Conservation (phyloP, 768 basidiomycete genomes). For the Mycena rosella region DNA sequence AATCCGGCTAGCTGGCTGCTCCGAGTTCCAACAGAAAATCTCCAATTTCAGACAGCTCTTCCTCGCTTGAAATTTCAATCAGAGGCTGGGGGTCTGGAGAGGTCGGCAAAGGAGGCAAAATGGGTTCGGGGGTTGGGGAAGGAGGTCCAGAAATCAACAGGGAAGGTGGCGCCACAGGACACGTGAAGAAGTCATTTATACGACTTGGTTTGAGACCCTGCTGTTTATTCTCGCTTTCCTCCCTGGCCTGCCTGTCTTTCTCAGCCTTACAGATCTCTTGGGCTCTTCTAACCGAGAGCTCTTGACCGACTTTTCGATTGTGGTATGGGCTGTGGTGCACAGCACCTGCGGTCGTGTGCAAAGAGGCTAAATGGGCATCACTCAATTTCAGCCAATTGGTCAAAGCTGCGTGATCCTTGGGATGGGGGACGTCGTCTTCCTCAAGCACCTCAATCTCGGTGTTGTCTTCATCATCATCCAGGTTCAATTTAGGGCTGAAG, state of each 20-base stretch:
- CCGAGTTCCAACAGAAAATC: too few species aligned
- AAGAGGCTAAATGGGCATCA: background rate
- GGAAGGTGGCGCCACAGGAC: background rate
- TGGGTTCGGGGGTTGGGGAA: too few species aligned
- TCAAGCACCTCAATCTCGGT: background rate
- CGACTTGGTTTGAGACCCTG: background rate
- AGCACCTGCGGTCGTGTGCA: background rate
- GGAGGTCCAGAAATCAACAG: background rate
- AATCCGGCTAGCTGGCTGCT: background rate
- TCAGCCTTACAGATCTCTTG: background rate
- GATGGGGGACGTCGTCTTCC: slow-evolving; percentile 5
- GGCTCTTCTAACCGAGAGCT: background rate
- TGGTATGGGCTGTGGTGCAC: background rate
- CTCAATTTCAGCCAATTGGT: background rate
- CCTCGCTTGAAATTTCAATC: background rate
- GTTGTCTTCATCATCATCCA: background rate
- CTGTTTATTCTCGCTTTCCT: background rate
- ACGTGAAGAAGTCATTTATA: slow-evolving; percentile 7
- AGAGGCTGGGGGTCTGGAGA: background rate
- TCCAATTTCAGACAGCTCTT: too few species aligned
- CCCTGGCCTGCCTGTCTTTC: background rate
- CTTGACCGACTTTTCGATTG: background rate
- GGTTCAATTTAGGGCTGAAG: background rate
- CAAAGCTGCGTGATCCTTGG: background rate
- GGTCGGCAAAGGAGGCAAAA: too few species aligned